Evolutionary conservation across 371 early-diverging fungal species (phyloP).

Genomic region (Pancytospora philotis): DNA sequence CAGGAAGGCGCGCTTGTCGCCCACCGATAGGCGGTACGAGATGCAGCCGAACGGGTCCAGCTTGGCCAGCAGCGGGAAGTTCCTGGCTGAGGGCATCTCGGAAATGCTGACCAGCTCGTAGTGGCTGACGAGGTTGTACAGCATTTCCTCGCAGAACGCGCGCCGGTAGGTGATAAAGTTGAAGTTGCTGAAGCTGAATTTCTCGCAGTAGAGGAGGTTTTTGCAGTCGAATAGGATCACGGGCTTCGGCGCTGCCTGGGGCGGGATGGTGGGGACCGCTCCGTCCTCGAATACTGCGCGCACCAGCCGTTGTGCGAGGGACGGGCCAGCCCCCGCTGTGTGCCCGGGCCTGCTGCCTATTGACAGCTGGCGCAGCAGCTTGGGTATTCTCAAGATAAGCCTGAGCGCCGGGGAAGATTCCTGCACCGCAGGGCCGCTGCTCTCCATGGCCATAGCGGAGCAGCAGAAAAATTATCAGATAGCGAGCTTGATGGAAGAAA

Average conservation of each 20-base stretch:
- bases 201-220: background rate
- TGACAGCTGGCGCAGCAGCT: too few species aligned
- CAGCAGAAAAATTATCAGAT: too few species aligned
- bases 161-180: background rate
- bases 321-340: too few species aligned
- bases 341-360: too few species aligned
- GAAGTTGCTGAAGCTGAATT: background rate
- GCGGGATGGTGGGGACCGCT: background rate
- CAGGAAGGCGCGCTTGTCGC: background rate
- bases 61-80: background rate
- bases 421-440: too few species aligned
- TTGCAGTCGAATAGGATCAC: background rate
- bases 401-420: too few species aligned
- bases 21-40: background rate
- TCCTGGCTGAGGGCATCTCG: background rate
- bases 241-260: background rate
- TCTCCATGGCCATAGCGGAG: too few species aligned
- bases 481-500: too few species aligned
- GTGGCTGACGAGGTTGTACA: background rate
- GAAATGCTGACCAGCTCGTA: background rate
- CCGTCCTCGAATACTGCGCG: background rate
- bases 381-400: too few species aligned
- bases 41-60: background rate
- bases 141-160: background rate
- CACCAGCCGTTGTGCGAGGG: too few species aligned